Base-by-base conservation (phyloP, 2,329 filamentous ascomycete genomes). In the Monosporascus sp. region DNA sequence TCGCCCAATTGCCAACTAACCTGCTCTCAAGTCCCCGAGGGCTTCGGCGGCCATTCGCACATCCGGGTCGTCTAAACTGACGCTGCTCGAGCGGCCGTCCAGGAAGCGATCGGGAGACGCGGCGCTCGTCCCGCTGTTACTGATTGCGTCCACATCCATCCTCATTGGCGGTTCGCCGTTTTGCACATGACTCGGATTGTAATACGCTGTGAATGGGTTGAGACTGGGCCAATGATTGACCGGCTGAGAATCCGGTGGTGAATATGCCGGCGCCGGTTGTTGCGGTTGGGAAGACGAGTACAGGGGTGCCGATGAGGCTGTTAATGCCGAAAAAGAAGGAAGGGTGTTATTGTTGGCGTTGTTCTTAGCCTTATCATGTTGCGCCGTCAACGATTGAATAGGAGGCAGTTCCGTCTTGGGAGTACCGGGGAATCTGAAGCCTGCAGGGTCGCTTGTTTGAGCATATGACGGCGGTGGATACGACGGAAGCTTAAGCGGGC, bases 31-130 rank as follows among this genome's bases (percentile, higher is more conserved):
- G 60, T 89, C 86, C 48, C 88, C 87, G 15, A 92, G 73, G 7
- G 88, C 88, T 69, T 91, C 87, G 31, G 88, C 88, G 24, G 88
- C 88, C 60, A 87, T 75, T 43, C 83, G 78, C 37, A 88, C 84
- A 61, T 87, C 83, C 3, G 84, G 83, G 58, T 87, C 84, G 61
- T 87, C 84, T 27, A 87, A 68, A 54, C 73, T 83, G 47, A 84
- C 77, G 54, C 77, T 82, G 52, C 72, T 72, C 5, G 76, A 70
- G 48, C 77, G 69, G 3, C 71, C 73, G 56, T 75, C 75, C 15
- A 69, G 62, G 38, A 72, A 68, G n/a, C 67, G 67, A 50, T 78
- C 76, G 14, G 79, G 75, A 3, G 78, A 79, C 7, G 72, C 67
- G 35, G 72, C 68, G 59, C 72, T 75, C 38, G 65, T 56, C 50